Evolutionary conservation across 805 yeast genomes (phyloP), one percentile per base, ranked within the genome.

Genomic region (Pichia nanzhaoensis): DNA sequence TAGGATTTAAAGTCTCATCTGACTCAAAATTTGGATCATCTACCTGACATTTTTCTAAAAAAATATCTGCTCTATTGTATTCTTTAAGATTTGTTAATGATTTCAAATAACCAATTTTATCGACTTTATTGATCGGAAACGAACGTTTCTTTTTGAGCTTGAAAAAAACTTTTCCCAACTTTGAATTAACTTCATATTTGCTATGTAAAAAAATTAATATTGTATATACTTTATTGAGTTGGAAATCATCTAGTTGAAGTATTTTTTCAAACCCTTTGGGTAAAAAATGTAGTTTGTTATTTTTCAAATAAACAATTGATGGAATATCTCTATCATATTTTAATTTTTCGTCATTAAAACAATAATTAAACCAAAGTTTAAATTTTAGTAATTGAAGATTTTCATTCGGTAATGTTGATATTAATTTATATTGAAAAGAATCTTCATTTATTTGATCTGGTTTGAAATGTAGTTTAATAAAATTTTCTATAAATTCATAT

Each of bases 151-250:
- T 30, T 22, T 59, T 58, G 21, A 45, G 20, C 3, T 42, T 27
- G 31, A 39, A 48, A n/a, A 53, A 41, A 6, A 39, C 42, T 19
- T 45, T 42, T 1, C 45, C 42, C 2, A 48, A 54, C 21, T 42
- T 45, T 9, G 49, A 37, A 6, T 46, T 51, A 20, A 44, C 51
- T 10, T 60, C 61, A 54, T 58, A 58, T 37, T 50, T 50, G 13
- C 59, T 42, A 31, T 50, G 52, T 4, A 53, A 44, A 37, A 48
- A 55, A 1, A 56, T 53, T 37, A 59, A 24, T 16, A 47, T n/a
- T 34, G 59, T 52, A 12, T 58, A 24, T 6, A 54, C 42, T 1
- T 27, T 35, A 1, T 56, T 44, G 1, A 46, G 28, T 3, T 48
- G 45, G 0, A 21, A 18, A 2, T 37, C 31, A 12, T 41, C 17